Percentiles rank a stretch among this genome's conserved stretches.
These are phyloP conservation scores for Diplodia seriata DNA, from an alignment of 2,329 filamentous ascomycete genomes.

Conservation along the genomic window DNA sequence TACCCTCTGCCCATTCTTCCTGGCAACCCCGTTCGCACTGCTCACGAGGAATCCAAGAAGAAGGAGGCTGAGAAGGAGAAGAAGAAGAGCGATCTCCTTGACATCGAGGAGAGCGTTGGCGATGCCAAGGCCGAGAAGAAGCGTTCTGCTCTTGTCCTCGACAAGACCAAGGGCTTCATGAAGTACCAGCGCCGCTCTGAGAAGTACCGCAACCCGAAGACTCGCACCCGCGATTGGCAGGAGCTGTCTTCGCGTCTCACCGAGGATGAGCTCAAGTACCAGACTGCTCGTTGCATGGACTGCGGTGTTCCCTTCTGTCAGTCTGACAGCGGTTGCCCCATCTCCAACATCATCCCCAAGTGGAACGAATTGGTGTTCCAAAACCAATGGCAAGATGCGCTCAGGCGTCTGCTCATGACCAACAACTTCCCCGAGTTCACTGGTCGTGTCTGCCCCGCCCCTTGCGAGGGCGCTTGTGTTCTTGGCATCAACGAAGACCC, in stretches of 20 bases:
- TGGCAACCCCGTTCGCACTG: slow-evolving; percentile 64
- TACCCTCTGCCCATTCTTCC: slow-evolving; percentile 81
- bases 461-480: slow-evolving; percentile 95
- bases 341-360: slow-evolving; percentile 97
- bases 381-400: slow-evolving; percentile 86
- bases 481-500: slow-evolving; percentile 96
- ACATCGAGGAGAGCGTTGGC: slow-evolving; percentile 90
- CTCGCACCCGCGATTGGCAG: slow-evolving; percentile 89
- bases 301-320: slow-evolving; percentile 98
- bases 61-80: slow-evolving; percentile 67
- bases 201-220: slow-evolving; percentile 87
- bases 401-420: slow-evolving; percentile 91
- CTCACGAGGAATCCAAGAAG: slow-evolving; percentile 62
- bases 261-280: slow-evolving; percentile 95
- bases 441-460: slow-evolving; percentile 93
- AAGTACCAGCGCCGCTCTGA: slow-evolving; percentile 91
- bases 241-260: slow-evolving; percentile 87
- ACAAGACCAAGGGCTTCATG: slow-evolving; percentile 98
- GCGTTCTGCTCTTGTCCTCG: slow-evolving; percentile 87
- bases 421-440: slow-evolving; percentile 99
- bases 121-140: slow-evolving; percentile 87
- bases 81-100: slow-evolving; percentile 72
- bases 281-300: slow-evolving; percentile 97
- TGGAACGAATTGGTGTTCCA: slow-evolving; percentile 85
- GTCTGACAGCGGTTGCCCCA: slow-evolving; percentile 93